Evolutionary conservation across 495 filamentous ascomycete genomes (phyloP).

Genomic region (Talaromyces adpressus): DNA sequence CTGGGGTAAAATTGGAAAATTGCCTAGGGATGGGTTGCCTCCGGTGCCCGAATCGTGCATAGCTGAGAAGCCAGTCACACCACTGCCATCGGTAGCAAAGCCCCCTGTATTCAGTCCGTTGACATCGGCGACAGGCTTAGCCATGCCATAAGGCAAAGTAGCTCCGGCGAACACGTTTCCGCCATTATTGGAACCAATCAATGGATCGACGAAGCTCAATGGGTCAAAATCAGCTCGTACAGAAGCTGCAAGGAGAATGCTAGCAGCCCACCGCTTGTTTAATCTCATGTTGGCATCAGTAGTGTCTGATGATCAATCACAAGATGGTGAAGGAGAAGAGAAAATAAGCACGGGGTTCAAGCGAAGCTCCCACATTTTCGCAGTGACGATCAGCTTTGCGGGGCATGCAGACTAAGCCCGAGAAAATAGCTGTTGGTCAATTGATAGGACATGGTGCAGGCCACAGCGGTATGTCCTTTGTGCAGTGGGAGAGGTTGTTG

Average conservation of each 20-base stretch:
- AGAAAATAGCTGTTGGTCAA: neutral
- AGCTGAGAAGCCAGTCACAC: slow-evolving; percentile 54
- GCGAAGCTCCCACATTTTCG: neutral
- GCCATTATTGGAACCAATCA: slow-evolving; percentile 49
- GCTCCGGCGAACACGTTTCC: slow-evolving; percentile 69
- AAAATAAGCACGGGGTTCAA: neutral
- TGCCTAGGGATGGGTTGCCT: slow-evolving; percentile 59
- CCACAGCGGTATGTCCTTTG: neutral
- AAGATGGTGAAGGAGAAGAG: neutral
- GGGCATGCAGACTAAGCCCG: neutral
- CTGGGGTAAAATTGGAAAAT: slow-evolving; percentile 65
- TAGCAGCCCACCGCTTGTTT: neutral
- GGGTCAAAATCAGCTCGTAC: slow-evolving; percentile 11
- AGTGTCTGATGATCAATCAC: neutral
- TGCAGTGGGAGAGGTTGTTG: neutral
- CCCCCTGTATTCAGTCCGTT: slow-evolving; percentile 62
- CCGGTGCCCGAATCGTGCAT: slow-evolving; percentile 68
- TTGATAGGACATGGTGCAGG: neutral
- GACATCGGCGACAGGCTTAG: slow-evolving; percentile 68
- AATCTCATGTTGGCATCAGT: neutral
- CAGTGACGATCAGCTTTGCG: neutral
- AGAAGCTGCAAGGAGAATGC: neutral
- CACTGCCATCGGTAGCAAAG: slow-evolving; percentile 58
- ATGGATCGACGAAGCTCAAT: slow-evolving; percentile 37
- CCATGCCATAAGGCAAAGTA: slow-evolving; percentile 66